These are phyloP conservation scores for Penicillium paneum DNA, from an alignment of 2,329 filamentous ascomycete species.

Conservation along the genomic window DNA sequence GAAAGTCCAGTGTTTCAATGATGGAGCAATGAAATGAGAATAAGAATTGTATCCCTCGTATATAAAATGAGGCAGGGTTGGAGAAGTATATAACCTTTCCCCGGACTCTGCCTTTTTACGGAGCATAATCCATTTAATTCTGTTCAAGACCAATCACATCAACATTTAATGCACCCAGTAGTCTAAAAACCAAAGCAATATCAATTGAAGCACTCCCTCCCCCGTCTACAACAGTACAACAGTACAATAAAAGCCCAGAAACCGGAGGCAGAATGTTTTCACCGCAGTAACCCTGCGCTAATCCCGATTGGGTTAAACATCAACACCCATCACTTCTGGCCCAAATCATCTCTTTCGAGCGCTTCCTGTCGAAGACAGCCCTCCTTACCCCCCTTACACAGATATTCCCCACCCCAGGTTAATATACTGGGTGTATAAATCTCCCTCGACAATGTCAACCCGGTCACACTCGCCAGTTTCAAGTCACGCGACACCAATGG, in stretches of 20 bases:
- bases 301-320: constrained; percentile 23
- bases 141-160: neutral
- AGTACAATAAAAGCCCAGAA: neutral
- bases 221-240: neutral
- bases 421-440: neutral
- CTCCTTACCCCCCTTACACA: neutral
- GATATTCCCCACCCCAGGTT: neutral
- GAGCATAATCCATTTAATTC: too few relatives aligned
- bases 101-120: neutral
- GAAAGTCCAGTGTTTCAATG: neutral
- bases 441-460: constrained; percentile 12
- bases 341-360: neutral
- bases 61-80: too few relatives aligned
- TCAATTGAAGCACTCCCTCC: neutral
- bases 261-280: neutral
- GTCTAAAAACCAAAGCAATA: neutral
- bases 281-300: constrained; percentile 30
- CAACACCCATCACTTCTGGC: constrained; percentile 21
- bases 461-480: constrained; percentile 11
- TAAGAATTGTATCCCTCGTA: constrained; percentile 1
- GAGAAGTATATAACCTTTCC: neutral
- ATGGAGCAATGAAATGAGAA: neutral
- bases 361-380: neutral
- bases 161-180: neutral
- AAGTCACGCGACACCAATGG: constrained; percentile 19